Evolutionary conservation across 345 rosid species (phyloP).

Genomic region (Salix brachista): DNA sequence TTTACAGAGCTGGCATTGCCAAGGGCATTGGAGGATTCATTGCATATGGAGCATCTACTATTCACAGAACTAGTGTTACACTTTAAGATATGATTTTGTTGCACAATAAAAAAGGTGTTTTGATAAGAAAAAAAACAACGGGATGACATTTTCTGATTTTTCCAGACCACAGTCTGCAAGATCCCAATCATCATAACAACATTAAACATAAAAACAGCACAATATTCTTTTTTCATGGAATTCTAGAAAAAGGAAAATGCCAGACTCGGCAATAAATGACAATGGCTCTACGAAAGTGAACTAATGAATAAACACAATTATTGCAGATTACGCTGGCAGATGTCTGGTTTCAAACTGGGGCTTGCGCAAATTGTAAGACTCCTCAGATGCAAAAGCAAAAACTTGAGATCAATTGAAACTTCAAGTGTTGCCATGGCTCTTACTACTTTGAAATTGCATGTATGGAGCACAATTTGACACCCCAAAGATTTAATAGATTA

Average conservation of each 20-base stretch:
- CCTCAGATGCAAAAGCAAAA: neutral
- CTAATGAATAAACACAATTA: neutral
- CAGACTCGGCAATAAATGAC: neutral
- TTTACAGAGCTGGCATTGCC: neutral
- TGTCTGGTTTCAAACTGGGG: neutral
- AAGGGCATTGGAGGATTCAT: neutral
- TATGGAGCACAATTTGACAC: neutral
- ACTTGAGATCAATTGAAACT: neutral
- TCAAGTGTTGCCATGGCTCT: neutral
- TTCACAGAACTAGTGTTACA: neutral
- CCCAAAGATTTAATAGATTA: neutral
- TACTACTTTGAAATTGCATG: neutral
- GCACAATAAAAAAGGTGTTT: neutral
- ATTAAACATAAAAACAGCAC: neutral
- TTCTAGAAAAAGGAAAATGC: neutral
- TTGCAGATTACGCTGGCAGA: neutral
- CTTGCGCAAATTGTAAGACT: neutral
- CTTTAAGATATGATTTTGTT: neutral
- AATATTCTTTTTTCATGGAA: neutral
- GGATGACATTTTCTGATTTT: neutral
- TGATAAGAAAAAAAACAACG: no score
- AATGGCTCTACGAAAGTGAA: neutral
- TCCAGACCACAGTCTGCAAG: neutral
- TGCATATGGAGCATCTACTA: neutral
- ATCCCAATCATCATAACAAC: neutral